phyloP scores from a whole-genome alignment of 495 filamentous ascomycete genomes.

The Aspergillus avenaceus region DNA sequence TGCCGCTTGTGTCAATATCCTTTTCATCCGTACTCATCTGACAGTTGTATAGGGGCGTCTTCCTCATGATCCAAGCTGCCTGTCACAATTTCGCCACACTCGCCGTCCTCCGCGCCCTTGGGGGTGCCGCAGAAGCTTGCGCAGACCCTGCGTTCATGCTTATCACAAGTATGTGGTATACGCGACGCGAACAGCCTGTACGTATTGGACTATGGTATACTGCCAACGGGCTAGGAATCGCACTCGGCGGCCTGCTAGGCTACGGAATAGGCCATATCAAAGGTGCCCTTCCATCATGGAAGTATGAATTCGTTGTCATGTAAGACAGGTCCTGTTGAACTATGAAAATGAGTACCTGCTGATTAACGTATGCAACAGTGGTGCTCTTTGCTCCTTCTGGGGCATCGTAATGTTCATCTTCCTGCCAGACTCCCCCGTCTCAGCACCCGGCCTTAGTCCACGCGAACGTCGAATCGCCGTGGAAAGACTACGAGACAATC shows the following conservation, averaged over 20 bases:
- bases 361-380: constrained; percentile 22
- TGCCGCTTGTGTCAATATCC: too few relatives aligned
- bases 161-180: constrained; percentile 48
- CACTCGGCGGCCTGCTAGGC: constrained; percentile 53
- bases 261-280: constrained; percentile 56
- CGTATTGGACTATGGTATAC: constrained; percentile 59
- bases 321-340: constrained; percentile 5
- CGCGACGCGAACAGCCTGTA: constrained; percentile 53
- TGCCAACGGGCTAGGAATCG: constrained; percentile 55
- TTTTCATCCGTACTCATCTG: too few relatives aligned
- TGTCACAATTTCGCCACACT: constrained; percentile 51
- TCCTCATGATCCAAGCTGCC: constrained; percentile 53
- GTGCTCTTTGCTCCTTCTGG: constrained; percentile 52
- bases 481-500: constrained; percentile 55
- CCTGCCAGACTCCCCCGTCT: constrained; percentile 62
- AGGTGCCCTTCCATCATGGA: constrained; percentile 51
- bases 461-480: constrained; percentile 56
- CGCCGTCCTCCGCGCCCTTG: constrained; percentile 45
- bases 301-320: constrained; percentile 53
- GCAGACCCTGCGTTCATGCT: constrained; percentile 35
- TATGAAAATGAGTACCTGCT: neutral
- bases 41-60: constrained; percentile 38
- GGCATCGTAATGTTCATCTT: constrained; percentile 55
- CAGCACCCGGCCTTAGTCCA: constrained; percentile 53
- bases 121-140: constrained; percentile 55